Conservation (phyloP, 108 stramenopile genomes). For the Thalassiosira profunda region DNA sequence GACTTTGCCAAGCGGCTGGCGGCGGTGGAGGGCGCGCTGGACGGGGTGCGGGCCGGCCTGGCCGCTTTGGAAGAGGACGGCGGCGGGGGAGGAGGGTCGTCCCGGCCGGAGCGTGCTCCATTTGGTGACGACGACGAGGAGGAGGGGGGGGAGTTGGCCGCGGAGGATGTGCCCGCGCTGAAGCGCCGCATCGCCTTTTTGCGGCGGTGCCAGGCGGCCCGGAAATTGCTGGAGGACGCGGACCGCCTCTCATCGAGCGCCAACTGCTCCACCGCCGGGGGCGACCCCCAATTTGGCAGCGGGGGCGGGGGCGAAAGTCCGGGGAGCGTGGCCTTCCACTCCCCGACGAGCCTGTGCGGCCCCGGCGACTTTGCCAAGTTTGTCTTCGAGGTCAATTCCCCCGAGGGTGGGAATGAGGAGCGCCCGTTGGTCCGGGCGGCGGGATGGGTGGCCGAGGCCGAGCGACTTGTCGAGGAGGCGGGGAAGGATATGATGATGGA, state of each 20-base stretch:
- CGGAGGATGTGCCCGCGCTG: slow-evolving; percentile 7
- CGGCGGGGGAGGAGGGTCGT: not conserved
- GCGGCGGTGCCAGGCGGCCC: slow-evolving; percentile 14
- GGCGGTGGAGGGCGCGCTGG: slow-evolving; percentile 17
- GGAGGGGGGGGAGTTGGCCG: not conserved
- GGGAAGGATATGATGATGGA: not conserved
- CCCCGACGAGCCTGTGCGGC: slow-evolving; percentile 8
- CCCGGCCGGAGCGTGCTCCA: not conserved
- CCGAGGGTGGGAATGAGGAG: not conserved
- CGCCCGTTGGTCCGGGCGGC: slow-evolving; percentile 33
- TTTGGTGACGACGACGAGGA: not conserved
- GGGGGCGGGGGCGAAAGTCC: not conserved
- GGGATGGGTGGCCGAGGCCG: not conserved
- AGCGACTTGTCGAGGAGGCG: slow-evolving; percentile 6
- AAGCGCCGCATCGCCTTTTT: slow-evolving; percentile 8
- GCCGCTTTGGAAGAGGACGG: not conserved
- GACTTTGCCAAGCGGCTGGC: slow-evolving; percentile 15
- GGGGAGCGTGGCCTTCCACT: not conserved
- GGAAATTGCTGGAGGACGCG: slow-evolving; percentile 20
- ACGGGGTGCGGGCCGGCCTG: slow-evolving; percentile 11
- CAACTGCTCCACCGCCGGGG: slow-evolving; percentile 14
- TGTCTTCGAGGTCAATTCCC: slow-evolving; percentile 1
- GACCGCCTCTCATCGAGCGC: slow-evolving; percentile 8
- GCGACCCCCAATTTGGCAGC: not conserved
- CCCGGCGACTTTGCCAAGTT: not conserved